Evolutionary conservation across 2,329 filamentous ascomycete genomes (phyloP).

Genomic region (Phaeophleospora eucalypticola): DNA sequence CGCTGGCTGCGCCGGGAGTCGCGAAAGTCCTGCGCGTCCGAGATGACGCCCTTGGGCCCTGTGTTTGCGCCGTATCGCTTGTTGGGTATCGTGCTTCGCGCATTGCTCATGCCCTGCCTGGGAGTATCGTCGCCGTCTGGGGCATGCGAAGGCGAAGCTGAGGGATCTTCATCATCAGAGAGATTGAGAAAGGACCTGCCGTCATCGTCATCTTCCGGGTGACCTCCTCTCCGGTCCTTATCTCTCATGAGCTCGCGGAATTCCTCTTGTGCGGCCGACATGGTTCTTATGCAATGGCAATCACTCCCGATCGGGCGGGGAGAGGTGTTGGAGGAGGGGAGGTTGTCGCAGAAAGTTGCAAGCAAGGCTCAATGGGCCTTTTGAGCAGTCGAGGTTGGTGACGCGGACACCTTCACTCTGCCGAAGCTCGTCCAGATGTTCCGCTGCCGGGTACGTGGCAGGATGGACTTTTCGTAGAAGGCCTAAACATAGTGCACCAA

Average conservation of each 20-base stretch:
- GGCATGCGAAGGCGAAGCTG: conserved; percentile 58
- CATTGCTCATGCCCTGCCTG: conserved; percentile 41
- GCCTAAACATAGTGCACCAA: not conserved
- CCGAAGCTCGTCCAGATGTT: conserved; percentile 9
- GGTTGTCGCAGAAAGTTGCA: too few relatives aligned
- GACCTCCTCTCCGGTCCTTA: conserved; percentile 40
- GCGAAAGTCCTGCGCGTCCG: conserved; percentile 71
- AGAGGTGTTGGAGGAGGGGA: too few relatives aligned
- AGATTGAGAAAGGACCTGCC: conserved; percentile 31
- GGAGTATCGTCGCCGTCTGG: conserved; percentile 12
- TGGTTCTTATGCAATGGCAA: conserved; percentile 20
- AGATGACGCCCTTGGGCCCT: conserved; percentile 82
- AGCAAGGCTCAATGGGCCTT: too few relatives aligned
- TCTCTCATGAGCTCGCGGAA: conserved; percentile 49
- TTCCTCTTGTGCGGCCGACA: conserved; percentile 50
- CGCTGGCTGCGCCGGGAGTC: conserved; percentile 31
- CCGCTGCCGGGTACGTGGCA: conserved; percentile 5
- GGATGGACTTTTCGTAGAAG: not conserved
- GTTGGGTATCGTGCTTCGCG: conserved; percentile 48
- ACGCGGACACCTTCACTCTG: not conserved
- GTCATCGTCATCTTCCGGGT: conserved; percentile 50
- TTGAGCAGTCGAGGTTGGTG: too few relatives aligned
- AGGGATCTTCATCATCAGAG: conserved; percentile 42
- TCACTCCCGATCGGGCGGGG: too few relatives aligned
- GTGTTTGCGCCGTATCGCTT: conserved; percentile 67